Evolutionary conservation across 2,329 filamentous ascomycete species (phyloP).

Genomic region (Alternaria metachromatica): DNA sequence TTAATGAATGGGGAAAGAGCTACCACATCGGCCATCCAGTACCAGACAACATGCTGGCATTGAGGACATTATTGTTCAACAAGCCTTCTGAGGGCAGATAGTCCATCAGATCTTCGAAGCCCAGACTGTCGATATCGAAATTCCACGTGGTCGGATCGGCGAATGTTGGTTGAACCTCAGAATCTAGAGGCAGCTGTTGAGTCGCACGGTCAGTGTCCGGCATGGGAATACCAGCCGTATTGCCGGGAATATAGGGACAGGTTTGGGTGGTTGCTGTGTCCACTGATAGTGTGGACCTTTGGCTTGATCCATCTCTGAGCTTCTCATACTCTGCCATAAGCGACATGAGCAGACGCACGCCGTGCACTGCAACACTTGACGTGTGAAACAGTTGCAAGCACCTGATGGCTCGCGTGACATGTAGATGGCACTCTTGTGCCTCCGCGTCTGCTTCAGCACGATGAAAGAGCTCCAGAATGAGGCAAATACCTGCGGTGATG

Average conservation of each 20-base stretch:
- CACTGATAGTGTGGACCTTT: conserved; percentile 1
- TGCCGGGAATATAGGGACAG: conserved; percentile 6
- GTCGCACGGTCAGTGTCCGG: conserved; percentile 7
- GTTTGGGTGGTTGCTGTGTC: neutral
- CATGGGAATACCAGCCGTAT: conserved; percentile 15
- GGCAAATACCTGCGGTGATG: conserved; percentile 38
- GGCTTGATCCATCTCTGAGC: conserved; percentile 18
- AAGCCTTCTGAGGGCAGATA: conserved; percentile 29
- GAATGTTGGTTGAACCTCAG: conserved; percentile 7
- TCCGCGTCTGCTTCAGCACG: conserved; percentile 29
- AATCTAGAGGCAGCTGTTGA: neutral
- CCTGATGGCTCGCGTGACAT: conserved; percentile 43
- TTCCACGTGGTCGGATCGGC: conserved; percentile 25
- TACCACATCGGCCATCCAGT: neutral
- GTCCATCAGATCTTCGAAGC: conserved; percentile 36
- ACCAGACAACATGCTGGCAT: conserved; percentile 19
- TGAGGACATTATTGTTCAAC: conserved; percentile 32
- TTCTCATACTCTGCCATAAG: conserved; percentile 41
- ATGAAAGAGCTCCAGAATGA: conserved; percentile 40
- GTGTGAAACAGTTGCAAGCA: conserved; percentile 33
- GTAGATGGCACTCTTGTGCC: conserved; percentile 29
- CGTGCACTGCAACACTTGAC: conserved; percentile 42
- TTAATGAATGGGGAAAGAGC: neutral
- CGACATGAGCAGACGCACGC: conserved; percentile 47
- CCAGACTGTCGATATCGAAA: conserved; percentile 35